Percentiles rank a stretch among this genome's conserved stretches.
phyloP scores from a whole-genome alignment of 2,329 filamentous ascomycete species.

The Furcasterigmium furcatum region DNA sequence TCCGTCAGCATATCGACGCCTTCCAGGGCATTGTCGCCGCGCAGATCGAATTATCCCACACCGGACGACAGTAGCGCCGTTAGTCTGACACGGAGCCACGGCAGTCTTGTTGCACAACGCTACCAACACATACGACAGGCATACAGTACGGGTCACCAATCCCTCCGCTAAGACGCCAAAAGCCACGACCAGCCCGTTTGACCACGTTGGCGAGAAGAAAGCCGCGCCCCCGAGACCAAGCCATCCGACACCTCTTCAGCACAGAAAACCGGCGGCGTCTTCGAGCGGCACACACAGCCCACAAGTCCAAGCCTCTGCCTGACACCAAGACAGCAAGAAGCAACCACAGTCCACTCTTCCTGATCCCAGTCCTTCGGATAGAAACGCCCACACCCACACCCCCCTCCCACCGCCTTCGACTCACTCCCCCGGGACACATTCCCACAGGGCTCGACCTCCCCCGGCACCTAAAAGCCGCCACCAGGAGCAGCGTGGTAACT shows the following conservation, averaged over 20 bases:
- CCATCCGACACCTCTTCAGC: neutral
- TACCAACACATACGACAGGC: no score
- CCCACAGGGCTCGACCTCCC: neutral
- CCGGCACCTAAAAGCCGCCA: constrained; percentile 8
- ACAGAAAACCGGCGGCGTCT: neutral
- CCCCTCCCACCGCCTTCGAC: constrained; percentile 2
- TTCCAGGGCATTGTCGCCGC: neutral
- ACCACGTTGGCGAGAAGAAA: no score
- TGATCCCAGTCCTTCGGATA: constrained; percentile 3
- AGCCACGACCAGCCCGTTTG: no score
- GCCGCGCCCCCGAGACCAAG: no score
- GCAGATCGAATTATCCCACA: no score
- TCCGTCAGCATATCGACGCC: neutral
- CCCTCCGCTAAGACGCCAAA: no score
- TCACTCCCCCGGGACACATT: constrained; percentile 1
- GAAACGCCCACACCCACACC: constrained; percentile 7
- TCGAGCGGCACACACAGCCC: neutral
- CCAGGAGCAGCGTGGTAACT: constrained; percentile 13
- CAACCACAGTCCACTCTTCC: neutral
- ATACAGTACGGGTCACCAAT: no score
- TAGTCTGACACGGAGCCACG: no score
- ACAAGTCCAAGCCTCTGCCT: neutral
- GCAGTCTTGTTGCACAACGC: no score
- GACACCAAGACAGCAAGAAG: constrained; percentile 4
- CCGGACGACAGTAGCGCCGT: no score